These are phyloP conservation scores for Daldinia caldariorum DNA, from an alignment of 495 filamentous ascomycete species.

Conservation along the genomic window DNA sequence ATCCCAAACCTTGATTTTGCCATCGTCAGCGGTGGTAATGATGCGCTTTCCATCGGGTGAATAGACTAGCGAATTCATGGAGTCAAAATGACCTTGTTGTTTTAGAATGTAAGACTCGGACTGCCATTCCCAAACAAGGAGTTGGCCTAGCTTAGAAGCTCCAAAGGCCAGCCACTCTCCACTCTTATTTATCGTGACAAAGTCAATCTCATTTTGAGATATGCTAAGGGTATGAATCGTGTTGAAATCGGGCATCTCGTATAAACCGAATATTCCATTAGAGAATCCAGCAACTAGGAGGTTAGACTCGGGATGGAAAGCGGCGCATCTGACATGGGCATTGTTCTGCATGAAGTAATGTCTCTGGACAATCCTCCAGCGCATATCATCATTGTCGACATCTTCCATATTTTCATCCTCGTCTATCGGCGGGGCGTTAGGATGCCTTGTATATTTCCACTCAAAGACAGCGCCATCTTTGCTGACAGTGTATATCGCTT, in stretches of 20 bases:
- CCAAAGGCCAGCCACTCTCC: conserved; percentile 98
- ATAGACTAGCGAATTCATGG: conserved; percentile 93
- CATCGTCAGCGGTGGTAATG: conserved; percentile 92
- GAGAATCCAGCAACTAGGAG: conserved; percentile 93
- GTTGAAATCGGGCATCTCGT: conserved; percentile 97
- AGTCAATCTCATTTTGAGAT: conserved; percentile 94
- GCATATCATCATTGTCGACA: conserved; percentile 66
- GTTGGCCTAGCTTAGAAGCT: conserved; percentile 92
- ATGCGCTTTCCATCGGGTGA: conserved; percentile 93
- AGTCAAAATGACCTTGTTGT: conserved; percentile 96
- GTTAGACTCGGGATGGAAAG: conserved; percentile 86
- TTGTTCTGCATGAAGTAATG: conserved; percentile 93
- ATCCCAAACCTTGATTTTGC: conserved; percentile 99
- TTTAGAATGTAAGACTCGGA: conserved; percentile 99
- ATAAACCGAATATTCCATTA: conserved; percentile 89
- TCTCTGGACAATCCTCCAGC: conserved; percentile 86
- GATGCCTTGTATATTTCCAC: conserved; percentile 72
- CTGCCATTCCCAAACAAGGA: conserved; percentile 99
- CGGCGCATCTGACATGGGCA: conserved; percentile 85
- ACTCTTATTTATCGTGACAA: conserved; percentile 88
- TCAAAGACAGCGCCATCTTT: conserved; percentile 66
- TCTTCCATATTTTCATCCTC: conserved; percentile 66
- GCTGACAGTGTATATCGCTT: conserved; percentile 68
- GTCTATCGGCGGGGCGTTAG: conserved; percentile 60
- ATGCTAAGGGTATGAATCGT: conserved; percentile 91